Evolutionary conservation across 441 rosid genomes (phyloP).

Genomic region (Erodium chrysanthum): DNA sequence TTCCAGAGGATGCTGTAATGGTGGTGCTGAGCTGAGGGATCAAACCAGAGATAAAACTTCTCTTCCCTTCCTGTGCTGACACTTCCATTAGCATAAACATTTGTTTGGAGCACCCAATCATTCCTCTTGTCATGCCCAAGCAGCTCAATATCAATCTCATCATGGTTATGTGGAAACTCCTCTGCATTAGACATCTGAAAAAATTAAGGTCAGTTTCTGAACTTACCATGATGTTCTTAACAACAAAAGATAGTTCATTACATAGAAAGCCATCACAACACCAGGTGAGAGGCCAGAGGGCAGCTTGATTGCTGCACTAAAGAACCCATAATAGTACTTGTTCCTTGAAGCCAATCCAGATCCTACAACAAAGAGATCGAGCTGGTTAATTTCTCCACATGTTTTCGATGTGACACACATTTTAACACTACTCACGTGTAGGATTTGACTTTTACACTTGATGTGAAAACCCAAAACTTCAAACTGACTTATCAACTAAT

Average conservation of each 20-base stretch:
- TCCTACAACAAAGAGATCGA: slow-evolving; percentile 31
- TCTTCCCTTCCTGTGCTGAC: slow-evolving; percentile 75
- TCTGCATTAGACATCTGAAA: slow-evolving; percentile 71
- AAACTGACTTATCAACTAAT: too few species aligned
- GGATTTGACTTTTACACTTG: too few species aligned
- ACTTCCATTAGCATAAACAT: slow-evolving; percentile 72
- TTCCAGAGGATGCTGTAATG: slow-evolving; percentile 81
- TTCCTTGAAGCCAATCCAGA: slow-evolving; percentile 59
- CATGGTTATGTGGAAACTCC: slow-evolving; percentile 65
- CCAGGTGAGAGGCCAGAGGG: slow-evolving; percentile 82
- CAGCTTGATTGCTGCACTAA: slow-evolving; percentile 75
- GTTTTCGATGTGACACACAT: too few species aligned
- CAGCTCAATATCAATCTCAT: slow-evolving; percentile 80
- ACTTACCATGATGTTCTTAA: background rate
- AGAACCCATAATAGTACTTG: slow-evolving; percentile 61
- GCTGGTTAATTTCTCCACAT: too few species aligned
- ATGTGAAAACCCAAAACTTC: too few species aligned
- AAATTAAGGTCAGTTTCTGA: background rate
- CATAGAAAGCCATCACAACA: slow-evolving; percentile 90
- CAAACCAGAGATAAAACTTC: slow-evolving; percentile 86
- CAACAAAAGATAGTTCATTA: slow-evolving; percentile 17
- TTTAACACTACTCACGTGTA: too few species aligned
- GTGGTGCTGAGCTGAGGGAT: slow-evolving; percentile 64
- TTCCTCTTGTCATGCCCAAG: slow-evolving; percentile 71
- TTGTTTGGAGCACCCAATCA: slow-evolving; percentile 75